phyloP scores from a whole-genome alignment of 139 green algal species.

The Marvania coccoides region DNA sequence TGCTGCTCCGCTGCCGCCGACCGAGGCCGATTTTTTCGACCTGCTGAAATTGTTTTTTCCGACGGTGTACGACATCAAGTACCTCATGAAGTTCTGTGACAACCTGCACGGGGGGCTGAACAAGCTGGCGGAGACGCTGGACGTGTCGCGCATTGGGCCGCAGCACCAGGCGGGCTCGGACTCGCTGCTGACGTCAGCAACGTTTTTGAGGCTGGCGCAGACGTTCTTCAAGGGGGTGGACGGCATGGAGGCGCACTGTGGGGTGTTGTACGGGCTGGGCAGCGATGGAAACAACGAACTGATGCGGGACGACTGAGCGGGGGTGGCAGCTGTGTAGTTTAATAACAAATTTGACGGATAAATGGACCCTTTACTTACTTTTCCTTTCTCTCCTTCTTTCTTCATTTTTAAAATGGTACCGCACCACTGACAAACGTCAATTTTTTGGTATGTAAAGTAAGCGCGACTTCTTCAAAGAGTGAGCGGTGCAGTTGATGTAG shows the following conservation, averaged over 20 bases:
- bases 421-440: too few relatives aligned
- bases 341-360: too few relatives aligned
- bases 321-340: too few relatives aligned
- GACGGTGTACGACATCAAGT: slow-evolving; percentile 97
- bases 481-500: too few relatives aligned
- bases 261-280: slow-evolving; percentile 91
- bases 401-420: too few relatives aligned
- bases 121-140: slow-evolving; percentile 90
- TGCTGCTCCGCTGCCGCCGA: slow-evolving; percentile 68
- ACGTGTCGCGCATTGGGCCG: slow-evolving; percentile 91
- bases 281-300: slow-evolving; percentile 45
- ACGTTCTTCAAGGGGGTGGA: slow-evolving; percentile 75
- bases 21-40: slow-evolving; percentile 92
- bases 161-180: slow-evolving; percentile 90
- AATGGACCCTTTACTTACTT: too few relatives aligned
- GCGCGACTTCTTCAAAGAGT: too few relatives aligned
- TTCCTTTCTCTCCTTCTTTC: too few relatives aligned
- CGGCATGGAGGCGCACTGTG: slow-evolving; percentile 56
- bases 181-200: slow-evolving; percentile 80
- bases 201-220: slow-evolving; percentile 89
- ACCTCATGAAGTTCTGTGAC: slow-evolving; percentile 92
- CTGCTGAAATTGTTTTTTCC: slow-evolving; percentile 93
- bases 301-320: slow-evolving; percentile 2
- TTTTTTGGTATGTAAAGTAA: too few relatives aligned
- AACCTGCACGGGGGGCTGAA: slow-evolving; percentile 96